Evolutionary conservation across 306 rosid species (phyloP), one percentile per base, ranked within the genome.

Genomic region (Lagenaria siceraria): DNA sequence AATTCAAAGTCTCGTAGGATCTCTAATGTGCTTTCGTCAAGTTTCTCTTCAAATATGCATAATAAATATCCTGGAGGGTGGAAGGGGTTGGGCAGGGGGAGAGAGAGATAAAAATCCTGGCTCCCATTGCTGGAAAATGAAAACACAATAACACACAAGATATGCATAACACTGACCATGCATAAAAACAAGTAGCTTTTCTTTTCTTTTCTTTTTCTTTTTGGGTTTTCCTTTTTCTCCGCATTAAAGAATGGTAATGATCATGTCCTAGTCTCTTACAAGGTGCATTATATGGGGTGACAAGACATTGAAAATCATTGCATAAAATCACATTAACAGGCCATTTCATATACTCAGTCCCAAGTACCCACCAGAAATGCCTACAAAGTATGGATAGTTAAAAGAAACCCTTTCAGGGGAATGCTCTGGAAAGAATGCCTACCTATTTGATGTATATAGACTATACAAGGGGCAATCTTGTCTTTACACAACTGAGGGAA

Each of bases 381-480:
- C 74, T 40, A 13, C 3, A 9, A 36, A 40, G 48, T 22, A 75
- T 36, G 36, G 15, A 55, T 75, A 68, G 36, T 24, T 46, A 14
- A 27, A 68, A 68, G 75, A 24, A 70, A 42, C 25, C 0, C 24
- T 13, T 70, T 43, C n/a, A 7, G 0, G 22, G 35, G 31, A 69
- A 27, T 75, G 27, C 46, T 33, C 48, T 21, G 17, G 78, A 73
- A 78, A 27, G 60, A 19, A 82, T 70, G 78, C 82, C n/a, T 79
- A 95, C 98, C 97, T 83, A 92, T 95, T 85, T 95, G 98, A 52
- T 87, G 90, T 80, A 95, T 89, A 74, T 92, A 95, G 75, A 90
- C 96, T 83, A 95, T 90, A 85, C 88, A 80, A 59, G 97, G 92
- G 79, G 79, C 79, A 82, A 79, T 80, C 74, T 85, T 95, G 82